Percentiles rank a stretch among this genome's conserved stretches.
These are phyloP conservation scores for Ceratobasidium sp. DNA, from an alignment of 1,284 basidiomycete species.

Conservation along the genomic window DNA sequence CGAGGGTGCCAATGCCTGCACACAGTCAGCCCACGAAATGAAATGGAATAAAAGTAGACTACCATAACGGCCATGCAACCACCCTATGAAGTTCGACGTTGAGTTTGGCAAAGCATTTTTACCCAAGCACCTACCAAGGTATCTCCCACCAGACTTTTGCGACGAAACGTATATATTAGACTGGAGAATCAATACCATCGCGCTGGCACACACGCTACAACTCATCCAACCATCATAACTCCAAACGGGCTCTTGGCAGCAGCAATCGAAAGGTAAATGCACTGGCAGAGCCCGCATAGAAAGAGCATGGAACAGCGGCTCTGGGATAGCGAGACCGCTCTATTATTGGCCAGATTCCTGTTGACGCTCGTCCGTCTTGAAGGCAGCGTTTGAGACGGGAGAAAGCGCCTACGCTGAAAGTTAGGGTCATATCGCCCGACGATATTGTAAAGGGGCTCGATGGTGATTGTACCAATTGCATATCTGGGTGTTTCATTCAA, in stretches of 20 bases:
- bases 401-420: slow-evolving; percentile 50
- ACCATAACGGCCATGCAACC: slow-evolving; percentile 63
- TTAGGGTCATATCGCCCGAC: slow-evolving; percentile 58
- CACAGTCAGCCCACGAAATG: slow-evolving; percentile 8
- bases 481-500: slow-evolving; percentile 56
- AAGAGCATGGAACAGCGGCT: slow-evolving; percentile 59
- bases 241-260: slow-evolving; percentile 60
- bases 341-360: slow-evolving; percentile 1
- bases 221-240: slow-evolving; percentile 63
- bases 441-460: slow-evolving; percentile 60
- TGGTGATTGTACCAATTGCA: slow-evolving; percentile 60
- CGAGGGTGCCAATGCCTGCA: slow-evolving; percentile 64
- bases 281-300: slow-evolving; percentile 58
- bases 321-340: slow-evolving; percentile 59
- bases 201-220: too few relatives aligned
- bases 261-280: slow-evolving; percentile 63
- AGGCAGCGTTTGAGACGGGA: slow-evolving; percentile 49
- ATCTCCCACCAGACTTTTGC: slow-evolving; percentile 32
- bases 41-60: slow-evolving; percentile 13
- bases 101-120: slow-evolving; percentile 48
- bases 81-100: slow-evolving; percentile 58
- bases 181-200: too few relatives aligned
- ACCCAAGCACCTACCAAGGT: slow-evolving; percentile 28
- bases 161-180: slow-evolving; percentile 63
- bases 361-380: slow-evolving; percentile 17